These are phyloP conservation scores for Macrocybe gigantea DNA, from an alignment of 768 basidiomycete species.

Conservation along the genomic window DNA sequence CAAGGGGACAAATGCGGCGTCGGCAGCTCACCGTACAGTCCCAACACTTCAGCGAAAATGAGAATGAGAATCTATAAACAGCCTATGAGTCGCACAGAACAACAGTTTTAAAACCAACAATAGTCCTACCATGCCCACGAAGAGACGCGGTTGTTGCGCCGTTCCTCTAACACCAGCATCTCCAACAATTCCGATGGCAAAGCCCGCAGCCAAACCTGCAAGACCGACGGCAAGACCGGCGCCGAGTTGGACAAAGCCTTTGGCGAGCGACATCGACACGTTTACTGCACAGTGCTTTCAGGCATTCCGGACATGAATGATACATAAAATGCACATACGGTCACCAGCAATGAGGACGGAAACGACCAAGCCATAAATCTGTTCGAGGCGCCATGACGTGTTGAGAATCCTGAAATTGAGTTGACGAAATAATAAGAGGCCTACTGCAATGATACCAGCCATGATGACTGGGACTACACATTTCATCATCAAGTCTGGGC, in stretches of 20 bases:
- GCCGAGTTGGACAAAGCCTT: conserved; percentile 91
- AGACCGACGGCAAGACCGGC: conserved; percentile 90
- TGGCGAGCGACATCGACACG: conserved; percentile 81
- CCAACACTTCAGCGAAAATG: conserved; percentile 85
- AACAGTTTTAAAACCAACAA: neutral
- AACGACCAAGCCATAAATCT: conserved; percentile 98
- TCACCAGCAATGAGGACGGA: conserved; percentile 92
- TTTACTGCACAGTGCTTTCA: conserved; percentile 38
- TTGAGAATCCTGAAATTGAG: neutral
- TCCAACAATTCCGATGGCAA: conserved; percentile 97
- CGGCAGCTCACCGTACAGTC: conserved; percentile 58
- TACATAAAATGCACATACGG: conserved; percentile 46
- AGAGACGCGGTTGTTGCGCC: conserved; percentile 91
- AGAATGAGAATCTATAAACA: conserved; percentile 81
- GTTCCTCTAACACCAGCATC: conserved; percentile 98
- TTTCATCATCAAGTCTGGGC: conserved; percentile 97
- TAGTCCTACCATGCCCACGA: conserved; percentile 81
- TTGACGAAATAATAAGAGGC: conserved; percentile 24
- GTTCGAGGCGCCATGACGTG: neutral
- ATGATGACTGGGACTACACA: conserved; percentile 97
- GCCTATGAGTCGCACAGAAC: neutral
- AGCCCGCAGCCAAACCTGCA: conserved; percentile 94
- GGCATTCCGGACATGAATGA: neutral
- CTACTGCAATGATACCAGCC: conserved; percentile 99
- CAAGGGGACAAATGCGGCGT: neutral